Percentiles rank a stretch among this genome's conserved stretches.
Evolutionary conservation across 2,329 filamentous ascomycete genomes (phyloP).

Genomic region (Clarireedia sp.): DNA sequence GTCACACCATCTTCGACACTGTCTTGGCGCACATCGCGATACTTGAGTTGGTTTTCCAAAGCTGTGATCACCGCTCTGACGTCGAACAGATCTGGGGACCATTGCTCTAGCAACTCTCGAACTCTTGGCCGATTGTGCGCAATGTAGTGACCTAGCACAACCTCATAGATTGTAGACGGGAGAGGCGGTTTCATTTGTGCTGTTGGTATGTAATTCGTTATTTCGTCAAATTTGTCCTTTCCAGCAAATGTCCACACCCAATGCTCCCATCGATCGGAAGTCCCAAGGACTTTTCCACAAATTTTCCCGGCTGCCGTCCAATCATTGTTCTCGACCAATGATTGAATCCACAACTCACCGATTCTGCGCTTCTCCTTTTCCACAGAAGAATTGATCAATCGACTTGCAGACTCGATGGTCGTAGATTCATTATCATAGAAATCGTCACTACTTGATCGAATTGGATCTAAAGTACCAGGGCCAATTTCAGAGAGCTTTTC

Average conservation of each 20-base stretch:
- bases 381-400: slow-evolving; percentile 52
- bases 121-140: slow-evolving; percentile 67
- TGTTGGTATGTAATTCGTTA: slow-evolving; percentile 73
- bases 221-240: slow-evolving; percentile 80
- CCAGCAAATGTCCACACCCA: slow-evolving; percentile 92
- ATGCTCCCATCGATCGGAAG: slow-evolving; percentile 80
- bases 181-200: slow-evolving; percentile 71
- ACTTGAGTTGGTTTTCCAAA: slow-evolving; percentile 75
- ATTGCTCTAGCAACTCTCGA: slow-evolving; percentile 69
- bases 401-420: slow-evolving; percentile 52
- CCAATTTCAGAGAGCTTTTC: slow-evolving; percentile 35
- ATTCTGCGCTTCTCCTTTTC: slow-evolving; percentile 86
- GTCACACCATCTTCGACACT: slow-evolving; percentile 65
- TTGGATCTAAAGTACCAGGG: slow-evolving; percentile 34
- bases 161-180: slow-evolving; percentile 76
- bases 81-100: slow-evolving; percentile 80
- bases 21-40: slow-evolving; percentile 66
- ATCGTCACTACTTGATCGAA: slow-evolving; percentile 40
- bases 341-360: slow-evolving; percentile 87
- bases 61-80: slow-evolving; percentile 66
- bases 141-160: slow-evolving; percentile 83
- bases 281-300: slow-evolving; percentile 74
- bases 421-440: slow-evolving; percentile 69
- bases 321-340: slow-evolving; percentile 65
- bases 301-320: slow-evolving; percentile 75